Evolutionary conservation across 768 basidiomycete genomes (phyloP).

Genomic region (Wakefieldia striispora): DNA sequence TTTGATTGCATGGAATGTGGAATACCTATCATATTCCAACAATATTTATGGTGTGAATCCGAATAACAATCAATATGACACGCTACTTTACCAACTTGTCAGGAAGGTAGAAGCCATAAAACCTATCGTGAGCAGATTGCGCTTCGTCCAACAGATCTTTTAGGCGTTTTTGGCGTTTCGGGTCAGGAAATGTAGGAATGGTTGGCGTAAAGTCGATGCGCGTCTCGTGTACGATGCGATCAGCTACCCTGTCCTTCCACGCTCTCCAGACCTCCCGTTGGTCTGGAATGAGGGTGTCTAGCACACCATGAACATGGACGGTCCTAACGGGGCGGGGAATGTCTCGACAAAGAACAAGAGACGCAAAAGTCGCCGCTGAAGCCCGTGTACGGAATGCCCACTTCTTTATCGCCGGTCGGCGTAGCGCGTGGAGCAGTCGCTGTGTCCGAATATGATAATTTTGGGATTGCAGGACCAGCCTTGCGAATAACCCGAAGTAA

Average conservation of each 20-base stretch:
- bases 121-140: constrained; percentile 3
- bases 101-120: neutral
- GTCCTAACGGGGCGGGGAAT: constrained; percentile 12
- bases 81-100: neutral
- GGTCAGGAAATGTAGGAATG: constrained; percentile 14
- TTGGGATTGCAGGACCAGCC: constrained; percentile 13
- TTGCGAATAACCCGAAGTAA: constrained; percentile 18
- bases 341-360: constrained; percentile 14
- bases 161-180: constrained; percentile 7
- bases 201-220: constrained; percentile 12
- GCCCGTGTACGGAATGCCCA: constrained; percentile 14
- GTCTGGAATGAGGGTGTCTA: constrained; percentile 15
- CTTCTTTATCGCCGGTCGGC: constrained; percentile 10
- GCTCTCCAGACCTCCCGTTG: constrained; percentile 13
- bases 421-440: constrained; percentile 7
- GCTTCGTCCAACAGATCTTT: constrained; percentile 12
- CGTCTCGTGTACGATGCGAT: constrained; percentile 15
- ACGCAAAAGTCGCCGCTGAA: constrained; percentile 17
- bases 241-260: constrained; percentile 18
- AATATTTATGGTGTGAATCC: neutral
- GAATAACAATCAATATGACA: neutral
- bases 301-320: constrained; percentile 8
- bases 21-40: no score
- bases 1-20: no score
- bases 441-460: constrained; percentile 16